A percentile compares a stretch with the other conserved stretches of the same genome.
Conservation (phyloP, 2,329 filamentous ascomycete species). For the Pezicula neosporulosa region DNA sequence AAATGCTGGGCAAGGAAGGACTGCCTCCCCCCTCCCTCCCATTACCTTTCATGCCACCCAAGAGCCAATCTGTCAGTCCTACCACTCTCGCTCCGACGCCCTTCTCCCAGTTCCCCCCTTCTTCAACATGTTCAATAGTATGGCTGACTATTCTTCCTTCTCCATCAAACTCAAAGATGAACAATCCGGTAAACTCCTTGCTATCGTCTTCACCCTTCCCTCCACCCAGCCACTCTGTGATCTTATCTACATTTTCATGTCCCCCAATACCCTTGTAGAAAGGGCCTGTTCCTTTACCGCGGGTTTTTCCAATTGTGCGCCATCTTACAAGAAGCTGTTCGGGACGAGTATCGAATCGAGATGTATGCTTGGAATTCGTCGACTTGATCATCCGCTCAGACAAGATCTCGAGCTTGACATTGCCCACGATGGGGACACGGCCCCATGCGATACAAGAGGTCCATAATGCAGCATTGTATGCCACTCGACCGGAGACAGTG, state of each 20-base stretch:
- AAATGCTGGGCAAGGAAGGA: constrained; percentile 28
- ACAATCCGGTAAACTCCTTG: constrained; percentile 84
- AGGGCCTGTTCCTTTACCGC: constrained; percentile 34
- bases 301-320: constrained; percentile 62
- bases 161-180: constrained; percentile 92
- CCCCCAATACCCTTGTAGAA: constrained; percentile 37
- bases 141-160: constrained; percentile 82
- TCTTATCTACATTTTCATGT: constrained; percentile 49
- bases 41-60: constrained; percentile 67
- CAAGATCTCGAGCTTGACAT: constrained; percentile 81
- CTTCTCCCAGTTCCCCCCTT: constrained; percentile 77
- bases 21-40: constrained; percentile 19
- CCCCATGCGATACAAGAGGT: constrained; percentile 97
- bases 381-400: constrained; percentile 73
- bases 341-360: constrained; percentile 31
- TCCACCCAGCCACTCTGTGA: constrained; percentile 42
- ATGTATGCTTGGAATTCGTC: constrained; percentile 29
- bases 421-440: constrained; percentile 83
- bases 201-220: constrained; percentile 52
- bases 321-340: constrained; percentile 91
- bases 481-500: constrained; percentile 83
- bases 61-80: constrained; percentile 88
- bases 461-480: constrained; percentile 92
- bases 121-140: constrained; percentile 90
- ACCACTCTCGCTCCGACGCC: constrained; percentile 81